These are phyloP conservation scores for Talaromyces sp. DNA, from an alignment of 2,329 filamentous ascomycete genomes.

Conservation along the genomic window DNA sequence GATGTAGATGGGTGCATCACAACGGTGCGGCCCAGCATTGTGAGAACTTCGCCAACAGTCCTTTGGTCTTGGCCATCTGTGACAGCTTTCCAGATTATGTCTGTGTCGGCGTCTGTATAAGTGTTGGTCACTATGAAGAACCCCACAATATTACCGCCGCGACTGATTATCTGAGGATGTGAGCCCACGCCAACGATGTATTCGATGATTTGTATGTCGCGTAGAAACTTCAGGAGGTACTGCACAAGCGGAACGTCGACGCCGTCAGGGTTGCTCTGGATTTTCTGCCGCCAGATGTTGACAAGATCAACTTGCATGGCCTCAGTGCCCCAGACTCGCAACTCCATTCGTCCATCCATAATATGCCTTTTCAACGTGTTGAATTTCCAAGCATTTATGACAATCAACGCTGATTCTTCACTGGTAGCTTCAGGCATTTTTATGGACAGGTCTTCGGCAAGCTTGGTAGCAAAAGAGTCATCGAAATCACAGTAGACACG, in stretches of 20 bases:
- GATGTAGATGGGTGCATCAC: constrained; percentile 41
- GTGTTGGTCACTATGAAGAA: constrained; percentile 78
- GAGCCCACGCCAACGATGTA: constrained; percentile 90
- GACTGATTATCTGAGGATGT: constrained; percentile 81
- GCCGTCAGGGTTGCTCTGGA: constrained; percentile 43
- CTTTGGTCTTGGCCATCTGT: constrained; percentile 77
- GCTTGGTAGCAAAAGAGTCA: constrained; percentile 29
- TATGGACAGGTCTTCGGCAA: constrained; percentile 37
- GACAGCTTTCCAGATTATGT: constrained; percentile 80
- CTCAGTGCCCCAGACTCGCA: constrained; percentile 76
- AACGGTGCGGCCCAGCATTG: constrained; percentile 57
- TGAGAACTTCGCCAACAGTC: constrained; percentile 74
- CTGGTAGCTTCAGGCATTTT: constrained; percentile 29
- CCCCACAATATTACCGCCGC: constrained; percentile 78
- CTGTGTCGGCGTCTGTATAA: constrained; percentile 68
- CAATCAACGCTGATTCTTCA: constrained; percentile 31
- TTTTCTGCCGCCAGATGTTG: constrained; percentile 58
- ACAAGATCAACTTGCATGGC: constrained; percentile 70
- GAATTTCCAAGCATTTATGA: constrained; percentile 63
- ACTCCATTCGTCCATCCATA: constrained; percentile 81
- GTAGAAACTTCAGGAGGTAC: constrained; percentile 67
- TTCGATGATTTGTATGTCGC: constrained; percentile 68
- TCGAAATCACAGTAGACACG: constrained; percentile 29
- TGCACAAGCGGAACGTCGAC: constrained; percentile 56
- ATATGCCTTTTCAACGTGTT: constrained; percentile 67